phyloP scores from a whole-genome alignment of 2,329 filamentous ascomycete genomes.

The Arthrobotrys pseudoclavata region DNA sequence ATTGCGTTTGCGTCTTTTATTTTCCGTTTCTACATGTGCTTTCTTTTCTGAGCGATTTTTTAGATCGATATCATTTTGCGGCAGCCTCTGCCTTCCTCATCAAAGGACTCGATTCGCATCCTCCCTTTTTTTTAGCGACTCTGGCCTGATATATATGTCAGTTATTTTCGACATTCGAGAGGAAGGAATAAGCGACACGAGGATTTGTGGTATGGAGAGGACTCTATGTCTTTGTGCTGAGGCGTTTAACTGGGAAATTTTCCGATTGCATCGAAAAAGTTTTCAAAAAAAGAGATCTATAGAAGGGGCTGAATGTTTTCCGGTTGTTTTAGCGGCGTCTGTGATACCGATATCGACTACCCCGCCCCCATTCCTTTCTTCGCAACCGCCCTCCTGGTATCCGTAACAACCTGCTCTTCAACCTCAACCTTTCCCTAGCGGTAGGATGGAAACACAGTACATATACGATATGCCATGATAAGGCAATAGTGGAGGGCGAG shows the following conservation, averaged over 20 bases:
- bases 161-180: slow-evolving; percentile 57
- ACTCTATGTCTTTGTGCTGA: not conserved
- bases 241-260: slow-evolving; percentile 22
- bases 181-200: slow-evolving; percentile 30
- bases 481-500: slow-evolving; percentile 3
- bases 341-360: slow-evolving; percentile 17
- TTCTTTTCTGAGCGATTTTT: slow-evolving; percentile 47
- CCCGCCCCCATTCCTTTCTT: not conserved
- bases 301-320: slow-evolving; percentile 40
- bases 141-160: slow-evolving; percentile 46
- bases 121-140: slow-evolving; percentile 41
- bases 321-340: not conserved
- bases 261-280: slow-evolving; percentile 20
- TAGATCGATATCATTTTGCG: slow-evolving; percentile 44
- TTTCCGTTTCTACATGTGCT: slow-evolving; percentile 31
- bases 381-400: not conserved
- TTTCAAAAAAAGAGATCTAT: slow-evolving; percentile 29
- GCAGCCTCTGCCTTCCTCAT: slow-evolving; percentile 32
- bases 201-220: slow-evolving; percentile 14
- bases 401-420: slow-evolving; percentile 1
- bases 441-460: slow-evolving; percentile 29
- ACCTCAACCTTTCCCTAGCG: not conserved
- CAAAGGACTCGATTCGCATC: slow-evolving; percentile 28
- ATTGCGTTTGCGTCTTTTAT: slow-evolving; percentile 17
- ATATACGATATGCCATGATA: slow-evolving; percentile 25